Percentiles rank a stretch among this genome's conserved stretches.
Conservation (phyloP, 768 basidiomycete species). For the Mycena vitilis region DNA sequence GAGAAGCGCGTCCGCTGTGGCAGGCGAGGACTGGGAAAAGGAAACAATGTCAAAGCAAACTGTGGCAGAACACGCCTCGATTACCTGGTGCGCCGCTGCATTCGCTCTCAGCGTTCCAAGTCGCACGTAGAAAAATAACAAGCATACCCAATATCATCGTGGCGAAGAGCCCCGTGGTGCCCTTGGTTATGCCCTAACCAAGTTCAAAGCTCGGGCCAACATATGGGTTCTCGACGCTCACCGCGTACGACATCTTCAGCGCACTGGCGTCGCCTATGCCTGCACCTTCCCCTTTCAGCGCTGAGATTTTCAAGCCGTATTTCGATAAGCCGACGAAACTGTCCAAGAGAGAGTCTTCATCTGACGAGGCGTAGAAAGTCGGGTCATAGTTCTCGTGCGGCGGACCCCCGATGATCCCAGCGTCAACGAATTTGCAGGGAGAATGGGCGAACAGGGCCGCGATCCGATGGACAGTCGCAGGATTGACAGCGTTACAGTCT, state of each 20-base stretch:
- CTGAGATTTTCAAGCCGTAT: constrained; percentile 59
- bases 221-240: constrained; percentile 43
- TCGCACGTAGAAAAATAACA: constrained; percentile 7
- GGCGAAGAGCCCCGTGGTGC: constrained; percentile 61
- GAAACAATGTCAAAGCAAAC: not conserved
- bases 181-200: constrained; percentile 66
- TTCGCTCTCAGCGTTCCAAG: constrained; percentile 7
- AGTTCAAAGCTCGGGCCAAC: constrained; percentile 17
- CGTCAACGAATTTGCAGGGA: constrained; percentile 63
- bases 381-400: constrained; percentile 61
- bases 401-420: constrained; percentile 67
- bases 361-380: constrained; percentile 65
- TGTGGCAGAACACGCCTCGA: constrained; percentile 27
- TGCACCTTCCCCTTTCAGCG: constrained; percentile 58
- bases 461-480: constrained; percentile 60
- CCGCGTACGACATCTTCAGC: constrained; percentile 74
- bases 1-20: constrained; percentile 68
- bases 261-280: constrained; percentile 70
- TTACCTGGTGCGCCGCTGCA: constrained; percentile 50
- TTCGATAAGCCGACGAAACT: constrained; percentile 54
- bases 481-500: constrained; percentile 71
- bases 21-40: constrained; percentile 57
- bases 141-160: constrained; percentile 66
- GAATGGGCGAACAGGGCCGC: constrained; percentile 52
- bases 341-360: constrained; percentile 45